Evolutionary conservation across 225 moss, liverwort and hornwort species (phyloP).

Genomic region (Thuidium tamariscinum): DNA sequence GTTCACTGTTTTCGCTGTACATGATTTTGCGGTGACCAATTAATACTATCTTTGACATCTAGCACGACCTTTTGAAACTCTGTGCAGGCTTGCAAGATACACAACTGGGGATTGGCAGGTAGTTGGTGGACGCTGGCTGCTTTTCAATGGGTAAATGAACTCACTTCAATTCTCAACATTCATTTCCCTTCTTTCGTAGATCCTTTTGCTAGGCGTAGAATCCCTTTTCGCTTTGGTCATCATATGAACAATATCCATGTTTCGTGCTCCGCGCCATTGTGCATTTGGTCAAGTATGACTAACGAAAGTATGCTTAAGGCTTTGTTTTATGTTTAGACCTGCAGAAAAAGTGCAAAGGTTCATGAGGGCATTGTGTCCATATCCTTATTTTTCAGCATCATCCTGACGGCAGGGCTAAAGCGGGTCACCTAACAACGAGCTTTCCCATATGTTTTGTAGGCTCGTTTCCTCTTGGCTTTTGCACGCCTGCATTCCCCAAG

Average conservation of each 20-base stretch:
- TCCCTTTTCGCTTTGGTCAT: background rate
- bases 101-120: slow-evolving; percentile 50
- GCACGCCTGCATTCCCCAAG: slow-evolving; percentile 34
- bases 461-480: slow-evolving; percentile 48
- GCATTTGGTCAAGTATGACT: background rate
- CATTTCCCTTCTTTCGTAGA: background rate
- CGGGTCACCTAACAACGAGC: background rate
- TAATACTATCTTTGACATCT: background rate
- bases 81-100: slow-evolving; percentile 44
- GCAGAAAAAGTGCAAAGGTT: too few relatives aligned
- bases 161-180: background rate
- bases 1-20: background rate
- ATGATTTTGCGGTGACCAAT: background rate
- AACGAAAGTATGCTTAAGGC: background rate
- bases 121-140: slow-evolving; percentile 86
- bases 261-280: background rate
- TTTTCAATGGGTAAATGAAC: slow-evolving; percentile 56
- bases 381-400: background rate
- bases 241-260: background rate
- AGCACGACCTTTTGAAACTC: background rate
- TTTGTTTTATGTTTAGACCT: background rate
- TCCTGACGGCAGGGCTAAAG: too few relatives aligned
- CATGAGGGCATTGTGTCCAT: background rate
- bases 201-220: background rate
- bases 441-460: slow-evolving; percentile 14